Evolutionary conservation across 2,329 filamentous ascomycete species (phyloP), one percentile per base, ranked within the genome.

Genomic region (Diaporthe amygdali): DNA sequence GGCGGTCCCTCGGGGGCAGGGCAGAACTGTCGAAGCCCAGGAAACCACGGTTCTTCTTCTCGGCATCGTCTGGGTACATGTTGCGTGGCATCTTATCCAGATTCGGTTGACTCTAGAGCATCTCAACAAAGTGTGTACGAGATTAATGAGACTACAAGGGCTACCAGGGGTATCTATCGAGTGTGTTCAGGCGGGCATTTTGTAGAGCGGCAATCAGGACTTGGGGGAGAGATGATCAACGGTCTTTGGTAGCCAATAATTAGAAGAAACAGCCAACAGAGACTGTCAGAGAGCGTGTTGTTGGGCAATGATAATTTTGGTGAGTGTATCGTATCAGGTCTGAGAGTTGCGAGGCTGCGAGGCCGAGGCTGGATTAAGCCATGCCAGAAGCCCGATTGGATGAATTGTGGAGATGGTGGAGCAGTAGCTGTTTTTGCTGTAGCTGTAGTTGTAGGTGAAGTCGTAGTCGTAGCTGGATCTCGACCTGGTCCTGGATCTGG

Each of bases 1-100:
- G 85, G 51, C 80, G 79, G 79, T 88, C 85, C 74, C 85, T 82
- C 5, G 84, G 76, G n/a, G 85, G 76, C 49, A 88, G 77, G n/a
- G 84, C 86, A 72, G 85, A 86, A 78, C 84, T 87, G 76, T 87
- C 84, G 47, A 81, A 80, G 73, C 86, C 86, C 55, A 88, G 78
- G 72, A 86, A 88, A 49, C 86, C 86, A 71, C 86, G 84, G 72
- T 88, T 88, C 59, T 79, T 80, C 61, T 76, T 78, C 73, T 76
- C 75, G 66, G 82, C 80, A n/a, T 78, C 78, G 71, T 81, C 76
- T 51, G 79, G 79, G 75, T 80, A 77, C 76, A 79, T 78, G 71
- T 73, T 74, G 74, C 69, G 70, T 63, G 76, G 70, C 76, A 77
- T 77, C 61, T 51, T 41, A 41, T 47, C 27, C n/a, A 46, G 15